Conservation (phyloP, 2,329 filamentous ascomycete genomes). For the Diaporthe vaccinii region DNA sequence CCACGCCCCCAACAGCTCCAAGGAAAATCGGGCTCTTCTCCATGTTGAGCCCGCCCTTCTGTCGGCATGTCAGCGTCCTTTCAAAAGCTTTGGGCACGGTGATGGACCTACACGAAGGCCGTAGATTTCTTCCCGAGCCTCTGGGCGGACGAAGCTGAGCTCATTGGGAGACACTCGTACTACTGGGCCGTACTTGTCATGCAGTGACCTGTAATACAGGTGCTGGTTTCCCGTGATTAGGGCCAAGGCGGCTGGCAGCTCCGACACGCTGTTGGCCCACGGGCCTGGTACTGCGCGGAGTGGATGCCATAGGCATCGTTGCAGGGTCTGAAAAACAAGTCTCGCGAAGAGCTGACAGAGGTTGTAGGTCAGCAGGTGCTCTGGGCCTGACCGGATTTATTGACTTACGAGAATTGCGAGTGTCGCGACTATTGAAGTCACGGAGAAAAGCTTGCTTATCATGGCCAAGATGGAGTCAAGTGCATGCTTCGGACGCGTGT, state of each 20-base stretch:
- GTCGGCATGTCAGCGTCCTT: not conserved
- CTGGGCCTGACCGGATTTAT: too few relatives aligned
- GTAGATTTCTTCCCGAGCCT: constrained; percentile 50
- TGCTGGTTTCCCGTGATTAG: constrained; percentile 47
- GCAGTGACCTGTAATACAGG: constrained; percentile 44
- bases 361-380: not conserved
- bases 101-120: constrained; percentile 44
- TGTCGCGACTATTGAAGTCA: constrained; percentile 18
- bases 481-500: not conserved
- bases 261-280: constrained; percentile 45
- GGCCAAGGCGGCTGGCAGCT: constrained; percentile 43
- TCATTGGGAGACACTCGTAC: constrained; percentile 48
- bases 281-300: constrained; percentile 46
- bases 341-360: not conserved
- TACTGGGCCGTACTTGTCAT: constrained; percentile 47
- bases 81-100: fast-evolving
- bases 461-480: not conserved
- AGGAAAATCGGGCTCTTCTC: constrained; percentile 48
- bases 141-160: constrained; percentile 46
- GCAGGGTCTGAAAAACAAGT: not conserved
- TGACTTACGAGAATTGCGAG: not conserved
- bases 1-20: constrained; percentile 39
- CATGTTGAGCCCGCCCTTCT: constrained; percentile 45
- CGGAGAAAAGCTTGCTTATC: not conserved
- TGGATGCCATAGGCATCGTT: constrained; percentile 44